Evolutionary conservation across 164 flowering plant species (phyloP).

Genomic region (Akebia trifoliata): DNA sequence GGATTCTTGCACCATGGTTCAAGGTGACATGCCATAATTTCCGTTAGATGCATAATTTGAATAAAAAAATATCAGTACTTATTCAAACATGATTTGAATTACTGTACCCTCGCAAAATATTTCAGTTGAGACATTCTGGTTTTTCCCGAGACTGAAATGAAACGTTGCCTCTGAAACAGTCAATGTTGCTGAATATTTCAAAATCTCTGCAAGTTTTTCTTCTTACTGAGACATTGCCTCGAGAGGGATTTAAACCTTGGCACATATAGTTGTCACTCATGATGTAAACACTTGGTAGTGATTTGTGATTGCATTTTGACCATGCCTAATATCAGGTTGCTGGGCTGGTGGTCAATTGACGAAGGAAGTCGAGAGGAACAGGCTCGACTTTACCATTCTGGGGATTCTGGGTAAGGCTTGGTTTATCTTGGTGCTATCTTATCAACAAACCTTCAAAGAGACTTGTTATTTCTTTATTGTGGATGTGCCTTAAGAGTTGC

Average conservation of each 20-base stretch:
- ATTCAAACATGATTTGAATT: too few relatives aligned
- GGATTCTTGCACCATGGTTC: constrained; percentile 84
- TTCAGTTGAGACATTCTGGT: too few relatives aligned
- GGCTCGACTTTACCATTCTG: constrained; percentile 56
- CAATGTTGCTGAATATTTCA: too few relatives aligned
- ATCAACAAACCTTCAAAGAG: neutral
- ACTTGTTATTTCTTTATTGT: neutral
- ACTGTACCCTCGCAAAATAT: too few relatives aligned
- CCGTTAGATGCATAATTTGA: neutral
- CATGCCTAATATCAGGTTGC: constrained; percentile 39
- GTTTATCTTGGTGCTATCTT: neutral
- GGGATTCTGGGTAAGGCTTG: constrained; percentile 55
- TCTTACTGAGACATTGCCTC: too few relatives aligned
- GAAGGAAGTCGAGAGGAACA: constrained; percentile 89
- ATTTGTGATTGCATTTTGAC: neutral
- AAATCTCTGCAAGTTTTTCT: too few relatives aligned
- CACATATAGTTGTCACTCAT: neutral
- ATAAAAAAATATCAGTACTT: neutral
- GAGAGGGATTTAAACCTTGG: too few relatives aligned
- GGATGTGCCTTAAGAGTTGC: too few relatives aligned
- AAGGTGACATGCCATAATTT: constrained; percentile 39
- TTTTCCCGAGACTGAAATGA: too few relatives aligned
- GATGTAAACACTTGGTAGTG: neutral
- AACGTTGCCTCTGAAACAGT: too few relatives aligned
- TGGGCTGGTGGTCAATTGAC: constrained; percentile 99